Base-by-base conservation (phyloP, 768 basidiomycete species). In the Fomitopsis pulvina region DNA sequence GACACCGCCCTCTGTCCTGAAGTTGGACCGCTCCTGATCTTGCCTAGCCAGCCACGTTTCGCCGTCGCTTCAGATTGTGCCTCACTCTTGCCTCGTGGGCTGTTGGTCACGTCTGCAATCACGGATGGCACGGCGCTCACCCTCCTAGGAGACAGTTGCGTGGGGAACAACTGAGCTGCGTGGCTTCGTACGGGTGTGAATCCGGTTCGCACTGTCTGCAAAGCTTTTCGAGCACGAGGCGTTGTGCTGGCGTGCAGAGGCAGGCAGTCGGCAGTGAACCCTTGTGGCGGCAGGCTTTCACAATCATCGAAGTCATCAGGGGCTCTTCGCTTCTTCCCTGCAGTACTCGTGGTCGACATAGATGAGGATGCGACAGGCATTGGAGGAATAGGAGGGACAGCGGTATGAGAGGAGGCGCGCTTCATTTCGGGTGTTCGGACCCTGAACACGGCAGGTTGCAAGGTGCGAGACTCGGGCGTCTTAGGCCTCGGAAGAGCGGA, bases 241-340 rank as follows among this genome's bases (percentile, higher is more conserved):
- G 85, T 83, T 14, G 65, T 64, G 41, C 66, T 64, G 48, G 68
- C 62, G 8, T 50, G 57, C 48, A 59, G 32, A 47, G 66, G 62
- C 29, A 58, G 58, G 34, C 78, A 73, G 9, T 83, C 82, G 0
- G 70, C 68, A 30, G 75, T 82, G 68, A 78, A 86, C 3, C 71
- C 83, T 59, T 89, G 85, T 0, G 78, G 75, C 22, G 85, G 83
- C 24, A 84, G 66, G 46, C 56, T 52, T 6, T 75, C 73, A 64
- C 75, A 60, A 54, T 72, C 68, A 44, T 87, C 85, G 54, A 85
- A 85, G 57, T 90, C 87, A 48, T 89, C 87, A 1, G 88, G 87
- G 24, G 80, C 83, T 21, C 79, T 77, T 10, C 87, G 77, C 61
- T 89, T 90, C 69, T 80, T 83, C 26, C 85, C 81, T 18, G 80